Conservation (phyloP, 345 rosid genomes). For the Citrus sp. region DNA sequence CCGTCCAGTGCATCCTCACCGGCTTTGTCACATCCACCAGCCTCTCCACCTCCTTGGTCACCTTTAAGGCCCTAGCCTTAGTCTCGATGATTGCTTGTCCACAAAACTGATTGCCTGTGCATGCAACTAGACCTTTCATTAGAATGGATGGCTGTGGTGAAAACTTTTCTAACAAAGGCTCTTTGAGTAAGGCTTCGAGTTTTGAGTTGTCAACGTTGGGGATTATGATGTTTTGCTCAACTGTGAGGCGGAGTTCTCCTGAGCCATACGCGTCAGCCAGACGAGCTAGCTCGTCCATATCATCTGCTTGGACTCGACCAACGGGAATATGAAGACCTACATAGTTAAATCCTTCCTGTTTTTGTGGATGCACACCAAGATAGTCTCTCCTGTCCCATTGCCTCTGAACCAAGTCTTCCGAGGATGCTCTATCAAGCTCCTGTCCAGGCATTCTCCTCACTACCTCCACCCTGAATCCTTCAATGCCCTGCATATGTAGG, state of each 20-base stretch:
- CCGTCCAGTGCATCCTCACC: conserved; percentile 97
- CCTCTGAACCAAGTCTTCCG: conserved; percentile 62
- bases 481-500: conserved; percentile 58
- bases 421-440: conserved; percentile 63
- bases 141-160: conserved; percentile 76
- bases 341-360: conserved; percentile 80
- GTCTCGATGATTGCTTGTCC: conserved; percentile 97
- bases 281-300: conserved; percentile 84
- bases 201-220: conserved; percentile 77
- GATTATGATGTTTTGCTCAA: conserved; percentile 86
- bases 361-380: conserved; percentile 83
- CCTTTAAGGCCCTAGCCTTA: conserved; percentile 79
- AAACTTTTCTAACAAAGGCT: conserved; percentile 54
- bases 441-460: conserved; percentile 64
- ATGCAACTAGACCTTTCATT: conserved; percentile 85
- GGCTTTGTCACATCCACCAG: conserved; percentile 58
- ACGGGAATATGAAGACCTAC: conserved; percentile 86
- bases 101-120: conserved; percentile 92
- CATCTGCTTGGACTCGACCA: conserved; percentile 86
- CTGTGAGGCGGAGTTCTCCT: conserved; percentile 85
- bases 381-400: conserved; percentile 85
- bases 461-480: conserved; percentile 80
- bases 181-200: conserved; percentile 63
- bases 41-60: conserved; percentile 80
- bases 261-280: conserved; percentile 77